Evolutionary conservation across 345 rosid genomes (phyloP).

Genomic region (Trapa bicornis): DNA sequence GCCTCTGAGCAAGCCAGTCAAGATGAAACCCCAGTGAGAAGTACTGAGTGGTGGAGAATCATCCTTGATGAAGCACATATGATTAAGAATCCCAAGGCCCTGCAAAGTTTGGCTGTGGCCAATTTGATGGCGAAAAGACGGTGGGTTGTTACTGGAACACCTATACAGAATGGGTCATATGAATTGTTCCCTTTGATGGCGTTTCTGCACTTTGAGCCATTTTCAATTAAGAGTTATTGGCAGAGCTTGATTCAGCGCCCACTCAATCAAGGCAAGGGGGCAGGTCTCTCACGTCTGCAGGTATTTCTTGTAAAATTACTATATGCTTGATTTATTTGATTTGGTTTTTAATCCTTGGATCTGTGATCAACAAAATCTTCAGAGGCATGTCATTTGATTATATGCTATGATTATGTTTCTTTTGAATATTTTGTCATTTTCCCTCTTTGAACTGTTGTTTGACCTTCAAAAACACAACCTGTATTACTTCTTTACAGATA

Average conservation of each 20-base stretch:
- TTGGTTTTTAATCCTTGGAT: neutral
- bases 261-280: conserved; percentile 36
- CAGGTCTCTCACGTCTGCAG: conserved; percentile 66
- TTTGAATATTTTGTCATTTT: too few relatives aligned
- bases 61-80: conserved; percentile 84
- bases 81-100: conserved; percentile 70
- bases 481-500: too few relatives aligned
- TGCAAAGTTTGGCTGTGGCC: conserved; percentile 56
- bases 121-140: conserved; percentile 48
- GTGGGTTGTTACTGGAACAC: conserved; percentile 94
- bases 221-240: conserved; percentile 76
- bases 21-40: conserved; percentile 47
- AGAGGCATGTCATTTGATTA: neutral
- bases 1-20: conserved; percentile 39
- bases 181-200: conserved; percentile 80
- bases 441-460: too few relatives aligned
- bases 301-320: conserved; percentile 17
- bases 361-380: neutral
- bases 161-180: conserved; percentile 72
- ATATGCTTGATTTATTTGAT: neutral
- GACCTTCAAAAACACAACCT: too few relatives aligned
- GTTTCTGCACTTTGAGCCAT: conserved; percentile 72
- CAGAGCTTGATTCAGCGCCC: conserved; percentile 69
- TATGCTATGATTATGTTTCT: too few relatives aligned
- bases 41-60: conserved; percentile 77